A percentile compares a stretch with the other conserved stretches of the same genome.
Conservation (phyloP, 2,329 filamentous ascomycete species). For the Colletotrichum caudatum region DNA sequence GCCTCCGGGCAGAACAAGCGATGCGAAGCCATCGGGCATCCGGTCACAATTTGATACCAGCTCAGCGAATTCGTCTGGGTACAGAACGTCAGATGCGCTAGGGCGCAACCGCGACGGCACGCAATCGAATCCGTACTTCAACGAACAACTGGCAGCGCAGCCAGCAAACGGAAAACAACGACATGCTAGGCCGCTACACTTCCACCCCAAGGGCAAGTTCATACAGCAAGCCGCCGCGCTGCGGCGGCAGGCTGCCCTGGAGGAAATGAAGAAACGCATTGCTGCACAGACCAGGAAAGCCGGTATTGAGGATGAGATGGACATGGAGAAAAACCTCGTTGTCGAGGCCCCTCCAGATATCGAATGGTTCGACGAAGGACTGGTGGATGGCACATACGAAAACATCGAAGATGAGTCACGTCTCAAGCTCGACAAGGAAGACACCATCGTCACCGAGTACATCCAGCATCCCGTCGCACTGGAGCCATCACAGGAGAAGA, state of each 20-base stretch:
- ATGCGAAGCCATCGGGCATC: conserved; percentile 42
- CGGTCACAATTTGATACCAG: conserved; percentile 37
- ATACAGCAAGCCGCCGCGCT: conserved; percentile 93
- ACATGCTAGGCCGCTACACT: conserved; percentile 81
- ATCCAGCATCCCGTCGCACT: conserved; percentile 93
- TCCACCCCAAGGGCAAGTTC: conserved; percentile 97
- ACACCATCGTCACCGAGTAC: conserved; percentile 89
- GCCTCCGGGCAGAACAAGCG: conserved; percentile 54
- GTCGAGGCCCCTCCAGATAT: conserved; percentile 86
- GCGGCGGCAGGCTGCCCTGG: conserved; percentile 86
- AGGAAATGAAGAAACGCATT: conserved; percentile 94
- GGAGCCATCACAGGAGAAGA: conserved; percentile 90
- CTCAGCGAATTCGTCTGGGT: conserved; percentile 37
- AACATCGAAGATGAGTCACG: conserved; percentile 72
- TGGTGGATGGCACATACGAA: conserved; percentile 82
- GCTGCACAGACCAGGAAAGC: conserved; percentile 88
- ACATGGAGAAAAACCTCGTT: conserved; percentile 89
- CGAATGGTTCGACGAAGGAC: conserved; percentile 97
- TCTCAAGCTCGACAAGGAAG: conserved; percentile 80
- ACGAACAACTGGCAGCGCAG: conserved; percentile 74
- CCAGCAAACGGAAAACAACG: conserved; percentile 69
- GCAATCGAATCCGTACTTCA: conserved; percentile 81
- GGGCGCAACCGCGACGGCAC: conserved; percentile 46
- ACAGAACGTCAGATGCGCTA: conserved; percentile 53
- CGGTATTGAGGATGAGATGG: conserved; percentile 92